phyloP scores from a whole-genome alignment of 2,329 filamentous ascomycete species.

The Penicillium sp. region DNA sequence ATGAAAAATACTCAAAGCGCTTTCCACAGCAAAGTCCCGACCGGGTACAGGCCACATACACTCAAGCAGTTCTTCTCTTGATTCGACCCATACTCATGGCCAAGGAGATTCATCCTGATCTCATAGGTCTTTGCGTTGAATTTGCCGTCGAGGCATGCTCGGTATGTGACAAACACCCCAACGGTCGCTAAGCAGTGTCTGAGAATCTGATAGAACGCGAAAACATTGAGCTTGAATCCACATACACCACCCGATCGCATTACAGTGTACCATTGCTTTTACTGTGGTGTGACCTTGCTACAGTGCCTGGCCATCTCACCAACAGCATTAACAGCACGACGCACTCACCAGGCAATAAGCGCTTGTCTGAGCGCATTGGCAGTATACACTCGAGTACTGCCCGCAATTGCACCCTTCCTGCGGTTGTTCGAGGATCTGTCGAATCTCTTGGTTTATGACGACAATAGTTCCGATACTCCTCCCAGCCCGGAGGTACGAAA shows the following conservation, averaged over 20 bases:
- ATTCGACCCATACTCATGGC: constrained; percentile 16
- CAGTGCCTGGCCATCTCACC: constrained; percentile 20
- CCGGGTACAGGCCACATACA: constrained; percentile 17
- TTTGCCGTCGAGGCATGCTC: constrained; percentile 19
- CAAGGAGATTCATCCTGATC: constrained; percentile 10
- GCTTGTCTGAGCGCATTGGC: constrained; percentile 19
- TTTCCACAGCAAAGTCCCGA: constrained; percentile 18
- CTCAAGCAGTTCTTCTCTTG: constrained; percentile 17
- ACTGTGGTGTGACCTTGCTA: constrained; percentile 16
- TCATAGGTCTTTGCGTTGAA: constrained; percentile 17
- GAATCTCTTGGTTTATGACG: constrained; percentile 12
- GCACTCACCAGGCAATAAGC: constrained; percentile 17
- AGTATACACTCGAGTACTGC: constrained; percentile 17
- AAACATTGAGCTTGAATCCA: constrained; percentile 17
- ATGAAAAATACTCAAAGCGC: constrained; percentile 6
- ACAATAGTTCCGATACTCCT: neutral
- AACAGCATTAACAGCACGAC: constrained; percentile 8
- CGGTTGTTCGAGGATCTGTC: constrained; percentile 19
- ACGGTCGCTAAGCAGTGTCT: neutral
- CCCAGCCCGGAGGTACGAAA: constrained; percentile 4
- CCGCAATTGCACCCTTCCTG: constrained; percentile 16
- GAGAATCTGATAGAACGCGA: constrained; percentile 9
- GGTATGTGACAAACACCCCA: constrained; percentile 5
- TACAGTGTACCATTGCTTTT: constrained; percentile 21
- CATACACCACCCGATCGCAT: constrained; percentile 14